phyloP scores from a whole-genome alignment of 2,329 filamentous ascomycete genomes.

The Aspergillus sp. region DNA sequence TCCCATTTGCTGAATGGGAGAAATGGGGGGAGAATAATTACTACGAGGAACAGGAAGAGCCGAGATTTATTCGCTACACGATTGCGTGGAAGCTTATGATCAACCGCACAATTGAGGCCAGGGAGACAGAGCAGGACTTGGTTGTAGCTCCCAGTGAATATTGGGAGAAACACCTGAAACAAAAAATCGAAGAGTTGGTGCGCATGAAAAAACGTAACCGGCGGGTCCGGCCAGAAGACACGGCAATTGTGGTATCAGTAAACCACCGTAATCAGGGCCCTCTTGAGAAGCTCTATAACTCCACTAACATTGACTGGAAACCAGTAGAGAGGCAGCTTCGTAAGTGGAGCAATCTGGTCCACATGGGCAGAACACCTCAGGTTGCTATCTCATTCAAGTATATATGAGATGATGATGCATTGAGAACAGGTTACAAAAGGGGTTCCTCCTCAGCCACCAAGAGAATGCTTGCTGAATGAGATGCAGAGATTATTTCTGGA shows the following conservation, averaged over 20 bases:
- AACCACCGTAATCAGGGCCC: constrained; percentile 1
- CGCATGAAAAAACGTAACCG: constrained; percentile 7
- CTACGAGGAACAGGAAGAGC: constrained; percentile 17
- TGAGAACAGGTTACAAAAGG: constrained; percentile 4
- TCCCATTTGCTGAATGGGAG: neutral
- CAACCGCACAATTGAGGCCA: constrained; percentile 14
- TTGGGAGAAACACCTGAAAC: constrained; percentile 10
- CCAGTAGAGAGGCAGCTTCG: constrained; percentile 9
- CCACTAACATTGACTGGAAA: constrained; percentile 8
- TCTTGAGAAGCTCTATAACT: constrained; percentile 7
- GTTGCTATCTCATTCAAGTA: constrained; percentile 5
- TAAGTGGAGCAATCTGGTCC: constrained; percentile 11
- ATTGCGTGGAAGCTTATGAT: constrained; percentile 14
- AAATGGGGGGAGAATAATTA: no score
- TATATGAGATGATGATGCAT: constrained; percentile 2
- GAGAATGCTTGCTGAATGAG: neutral
- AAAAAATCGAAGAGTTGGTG: constrained; percentile 8
- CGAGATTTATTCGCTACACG: constrained; percentile 15
- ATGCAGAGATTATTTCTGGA: neutral
- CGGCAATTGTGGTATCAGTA: constrained; percentile 5
- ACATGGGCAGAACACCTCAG: constrained; percentile 4
- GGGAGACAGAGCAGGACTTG: constrained; percentile 16
- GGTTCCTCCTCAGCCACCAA: constrained; percentile 2
- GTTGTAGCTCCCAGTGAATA: constrained; percentile 16
- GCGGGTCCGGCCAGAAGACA: constrained; percentile 11